A percentile compares a stretch with the other conserved stretches of the same genome.
These are phyloP conservation scores for Boletus barrowsii DNA, from an alignment of 768 basidiomycete species.

Conservation along the genomic window DNA sequence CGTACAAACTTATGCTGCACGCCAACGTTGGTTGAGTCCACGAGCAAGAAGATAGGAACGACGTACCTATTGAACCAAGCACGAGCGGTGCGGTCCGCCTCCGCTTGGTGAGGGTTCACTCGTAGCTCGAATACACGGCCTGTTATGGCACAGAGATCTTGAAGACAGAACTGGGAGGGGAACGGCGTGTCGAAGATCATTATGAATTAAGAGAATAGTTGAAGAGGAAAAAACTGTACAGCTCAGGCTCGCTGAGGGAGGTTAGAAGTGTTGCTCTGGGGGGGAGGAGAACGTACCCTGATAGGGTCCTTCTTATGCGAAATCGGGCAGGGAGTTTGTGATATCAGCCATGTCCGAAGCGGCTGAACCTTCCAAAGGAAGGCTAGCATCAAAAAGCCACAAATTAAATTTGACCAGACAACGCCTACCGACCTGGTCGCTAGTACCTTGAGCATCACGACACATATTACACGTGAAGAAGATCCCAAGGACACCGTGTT, in stretches of 20 bases:
- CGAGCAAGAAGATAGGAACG: not conserved
- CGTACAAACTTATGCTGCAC: conserved; percentile 32
- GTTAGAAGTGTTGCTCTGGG: conserved; percentile 6
- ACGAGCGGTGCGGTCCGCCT: conserved; percentile 32
- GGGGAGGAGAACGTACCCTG: not conserved
- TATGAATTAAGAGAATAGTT: conserved; percentile 9
- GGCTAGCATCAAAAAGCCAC: conserved; percentile 23
- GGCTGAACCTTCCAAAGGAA: conserved; percentile 19
- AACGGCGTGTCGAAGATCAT: conserved; percentile 32
- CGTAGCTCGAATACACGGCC: conserved; percentile 36
- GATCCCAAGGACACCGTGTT: conserved; percentile 30
- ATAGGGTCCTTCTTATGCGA: conserved; percentile 30
- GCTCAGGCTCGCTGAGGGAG: conserved; percentile 28
- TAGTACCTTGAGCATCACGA: conserved; percentile 28
- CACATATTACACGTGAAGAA: conserved; percentile 29
- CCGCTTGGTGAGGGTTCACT: conserved; percentile 31
- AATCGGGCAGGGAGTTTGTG: conserved; percentile 16
- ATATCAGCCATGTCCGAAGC: conserved; percentile 20
- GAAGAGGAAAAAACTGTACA: conserved; percentile 18
- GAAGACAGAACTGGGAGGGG: conserved; percentile 35
- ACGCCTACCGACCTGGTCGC: conserved; percentile 29
- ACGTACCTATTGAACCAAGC: conserved; percentile 35
- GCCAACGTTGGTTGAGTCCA: not conserved
- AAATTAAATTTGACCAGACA: conserved; percentile 23
- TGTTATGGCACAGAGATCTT: conserved; percentile 36